Evolutionary conservation across 768 basidiomycete genomes (phyloP).

Genomic region (Xerocomellus dryophilus): DNA sequence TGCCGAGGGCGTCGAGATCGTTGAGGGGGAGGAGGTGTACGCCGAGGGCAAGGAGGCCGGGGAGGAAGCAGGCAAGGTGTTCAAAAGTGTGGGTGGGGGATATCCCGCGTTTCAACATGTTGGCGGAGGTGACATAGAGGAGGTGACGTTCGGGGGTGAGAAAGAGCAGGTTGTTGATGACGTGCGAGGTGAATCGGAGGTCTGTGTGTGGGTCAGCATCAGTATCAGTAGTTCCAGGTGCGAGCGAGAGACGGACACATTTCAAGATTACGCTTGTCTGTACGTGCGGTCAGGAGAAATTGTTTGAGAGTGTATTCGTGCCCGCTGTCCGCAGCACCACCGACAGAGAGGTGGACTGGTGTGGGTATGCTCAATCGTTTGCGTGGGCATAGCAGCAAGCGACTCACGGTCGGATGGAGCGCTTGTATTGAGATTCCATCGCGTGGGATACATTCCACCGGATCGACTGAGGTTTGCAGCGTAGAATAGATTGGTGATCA

Average conservation of each 20-base stretch:
- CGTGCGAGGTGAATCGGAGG: conserved; percentile 56
- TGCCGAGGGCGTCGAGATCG: conserved; percentile 44
- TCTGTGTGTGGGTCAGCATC: conserved; percentile 36
- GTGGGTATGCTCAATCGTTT: neutral
- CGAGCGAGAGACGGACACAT: conserved; percentile 51
- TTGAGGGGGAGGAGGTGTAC: conserved; percentile 59
- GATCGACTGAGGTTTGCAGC: conserved; percentile 42
- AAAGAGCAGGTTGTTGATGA: conserved; percentile 50
- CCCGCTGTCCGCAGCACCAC: conserved; percentile 63
- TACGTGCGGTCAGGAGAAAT: conserved; percentile 61
- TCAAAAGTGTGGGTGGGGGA: conserved; percentile 52
- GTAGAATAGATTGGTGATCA: conserved; percentile 46
- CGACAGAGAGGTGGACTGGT: conserved; percentile 49
- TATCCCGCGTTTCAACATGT: conserved; percentile 19
- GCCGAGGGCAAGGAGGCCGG: conserved; percentile 72
- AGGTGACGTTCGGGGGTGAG: conserved; percentile 18
- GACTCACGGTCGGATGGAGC: conserved; percentile 46
- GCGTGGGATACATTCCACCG: conserved; percentile 61
- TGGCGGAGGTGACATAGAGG: conserved; percentile 60
- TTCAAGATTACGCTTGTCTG: conserved; percentile 56
- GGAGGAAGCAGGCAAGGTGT: conserved; percentile 76
- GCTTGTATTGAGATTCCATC: conserved; percentile 51
- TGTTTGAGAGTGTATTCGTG: conserved; percentile 79
- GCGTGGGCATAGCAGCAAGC: neutral
- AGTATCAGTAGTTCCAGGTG: neutral